Base-by-base conservation (phyloP, 306 rosid genomes). In the Echinosophora koreensis region DNA sequence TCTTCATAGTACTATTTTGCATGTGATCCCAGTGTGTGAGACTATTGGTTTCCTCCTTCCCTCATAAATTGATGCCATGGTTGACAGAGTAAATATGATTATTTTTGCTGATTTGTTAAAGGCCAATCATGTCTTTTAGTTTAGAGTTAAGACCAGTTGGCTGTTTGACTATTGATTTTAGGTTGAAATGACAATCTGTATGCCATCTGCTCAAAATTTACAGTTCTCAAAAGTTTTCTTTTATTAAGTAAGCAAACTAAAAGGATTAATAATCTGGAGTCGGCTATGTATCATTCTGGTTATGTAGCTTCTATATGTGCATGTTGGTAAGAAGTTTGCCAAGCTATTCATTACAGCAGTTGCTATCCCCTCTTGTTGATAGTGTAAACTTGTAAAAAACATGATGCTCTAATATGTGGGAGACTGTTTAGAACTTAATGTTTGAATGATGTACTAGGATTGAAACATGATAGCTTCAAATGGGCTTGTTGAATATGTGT, bases 371-470 rank as follows among this genome's bases (percentile, higher is more conserved):
- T 22, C 28, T 28, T 56, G 17, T 67, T 77, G 51, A 60, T 57
- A 56, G 37, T 57, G 13, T 35, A 49, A 8, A 35, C 14, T 51
- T 49, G 3, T 35, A 12, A 22, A 79, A 12, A 22, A 79, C 16
- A 4, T 12, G 11, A 58, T 35, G 27, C 58, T 30, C 4, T 51
- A 39, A 58, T 42, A 3, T 59, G 35, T 52, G n/a, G 69, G 37
- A 22, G 90, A 89, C 83, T 87, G 30, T 81, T 82, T 84, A 69
- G 86, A 77, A 83, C 79, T 80, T 79, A 63, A 61, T 88, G 78
- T 87, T 82, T 89, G 87, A 83, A 80, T 85, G 87, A 83, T 91
- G 95, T 89, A 91, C 46, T 90, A 89, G 97, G 94, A 84, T 85
- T 80, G 22, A 22, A 22, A 22, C 22, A 22, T 22, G 22, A 22